Evolutionary conservation across 352 stramenopile species (phyloP).

Genomic region (Phytophthora idaei): DNA sequence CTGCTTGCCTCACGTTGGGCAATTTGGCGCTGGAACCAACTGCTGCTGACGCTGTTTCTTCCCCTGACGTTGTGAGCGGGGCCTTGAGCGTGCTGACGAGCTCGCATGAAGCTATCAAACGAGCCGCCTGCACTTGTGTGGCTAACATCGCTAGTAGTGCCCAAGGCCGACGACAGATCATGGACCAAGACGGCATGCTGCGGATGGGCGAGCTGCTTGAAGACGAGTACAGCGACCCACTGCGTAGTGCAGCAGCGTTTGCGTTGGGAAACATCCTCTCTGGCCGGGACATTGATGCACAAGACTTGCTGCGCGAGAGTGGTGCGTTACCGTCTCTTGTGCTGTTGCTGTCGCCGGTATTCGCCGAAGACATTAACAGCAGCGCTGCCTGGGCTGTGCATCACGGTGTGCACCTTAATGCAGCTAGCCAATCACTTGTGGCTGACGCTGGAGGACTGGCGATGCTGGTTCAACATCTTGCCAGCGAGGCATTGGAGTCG

Average conservation of each 20-base stretch:
- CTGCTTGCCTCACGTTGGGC: slow-evolving; percentile 64
- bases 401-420: slow-evolving; percentile 68
- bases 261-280: slow-evolving; percentile 73
- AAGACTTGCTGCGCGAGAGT: slow-evolving; percentile 65
- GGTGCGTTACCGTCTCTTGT: slow-evolving; percentile 63
- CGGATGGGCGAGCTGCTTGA: slow-evolving; percentile 53
- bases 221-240: slow-evolving; percentile 55
- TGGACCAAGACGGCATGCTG: slow-evolving; percentile 51
- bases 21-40: slow-evolving; percentile 62
- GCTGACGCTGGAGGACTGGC: slow-evolving; percentile 62
- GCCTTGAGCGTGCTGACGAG: slow-evolving; percentile 53
- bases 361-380: slow-evolving; percentile 68
- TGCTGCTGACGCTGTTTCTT: slow-evolving; percentile 37
- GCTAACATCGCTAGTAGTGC: slow-evolving; percentile 54
- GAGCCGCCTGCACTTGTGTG: slow-evolving; percentile 55
- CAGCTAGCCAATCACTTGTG: slow-evolving; percentile 63
- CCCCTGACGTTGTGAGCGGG: slow-evolving; percentile 42
- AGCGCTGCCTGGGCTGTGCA: slow-evolving; percentile 82
- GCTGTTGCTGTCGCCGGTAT: slow-evolving; percentile 64
- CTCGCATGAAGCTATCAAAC: slow-evolving; percentile 67
- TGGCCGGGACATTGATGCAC: slow-evolving; percentile 55
- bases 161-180: slow-evolving; percentile 50
- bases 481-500: slow-evolving; percentile 41
- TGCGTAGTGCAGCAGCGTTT: slow-evolving; percentile 67
- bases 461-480: slow-evolving; percentile 62